A percentile compares a stretch with the other conserved stretches of the same genome.
phyloP scores from a whole-genome alignment of 768 basidiomycete genomes.

The Clitopilus passeckerianus region DNA sequence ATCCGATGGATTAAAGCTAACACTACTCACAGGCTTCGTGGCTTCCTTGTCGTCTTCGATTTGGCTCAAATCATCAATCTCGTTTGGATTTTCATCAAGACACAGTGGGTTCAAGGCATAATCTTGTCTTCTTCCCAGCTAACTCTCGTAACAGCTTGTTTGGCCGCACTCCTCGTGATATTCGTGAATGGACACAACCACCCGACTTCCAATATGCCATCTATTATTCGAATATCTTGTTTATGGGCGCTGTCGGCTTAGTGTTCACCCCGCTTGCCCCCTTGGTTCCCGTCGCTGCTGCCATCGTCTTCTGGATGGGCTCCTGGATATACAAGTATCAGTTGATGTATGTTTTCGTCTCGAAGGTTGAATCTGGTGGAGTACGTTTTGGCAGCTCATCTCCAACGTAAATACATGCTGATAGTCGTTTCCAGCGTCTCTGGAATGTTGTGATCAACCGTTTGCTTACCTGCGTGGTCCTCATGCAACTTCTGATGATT shows the following conservation, averaged over 20 bases:
- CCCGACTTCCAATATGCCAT: slow-evolving; percentile 85
- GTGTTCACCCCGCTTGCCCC: slow-evolving; percentile 96
- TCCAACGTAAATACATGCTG: slow-evolving; percentile 1
- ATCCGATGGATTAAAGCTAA: not conserved
- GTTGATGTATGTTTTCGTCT: slow-evolving; percentile 89
- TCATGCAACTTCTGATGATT: slow-evolving; percentile 87
- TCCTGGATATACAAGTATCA: slow-evolving; percentile 95
- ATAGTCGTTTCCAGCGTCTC: slow-evolving; percentile 50
- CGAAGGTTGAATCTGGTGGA: slow-evolving; percentile 90
- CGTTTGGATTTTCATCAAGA: slow-evolving; percentile 79
- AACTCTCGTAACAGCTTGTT: slow-evolving; percentile 46
- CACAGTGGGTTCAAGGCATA: slow-evolving; percentile 43
- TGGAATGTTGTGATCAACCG: slow-evolving; percentile 96
- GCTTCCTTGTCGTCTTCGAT: slow-evolving; percentile 93
- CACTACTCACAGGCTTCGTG: slow-evolving; percentile 60
- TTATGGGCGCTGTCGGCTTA: slow-evolving; percentile 90
- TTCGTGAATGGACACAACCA: slow-evolving; percentile 86
- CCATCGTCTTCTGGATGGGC: slow-evolving; percentile 82
- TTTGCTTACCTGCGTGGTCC: slow-evolving; percentile 64
- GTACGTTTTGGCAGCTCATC: slow-evolving; percentile 38
- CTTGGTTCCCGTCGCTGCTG: slow-evolving; percentile 77
- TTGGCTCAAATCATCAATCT: slow-evolving; percentile 94
- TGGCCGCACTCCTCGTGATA: slow-evolving; percentile 87
- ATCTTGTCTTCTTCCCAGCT: not conserved
- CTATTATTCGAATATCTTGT: slow-evolving; percentile 58